Percentiles rank a stretch among this genome's conserved stretches.
phyloP scores from a whole-genome alignment of 2,329 filamentous ascomycete genomes.

The Biscogniauxia marginata region DNA sequence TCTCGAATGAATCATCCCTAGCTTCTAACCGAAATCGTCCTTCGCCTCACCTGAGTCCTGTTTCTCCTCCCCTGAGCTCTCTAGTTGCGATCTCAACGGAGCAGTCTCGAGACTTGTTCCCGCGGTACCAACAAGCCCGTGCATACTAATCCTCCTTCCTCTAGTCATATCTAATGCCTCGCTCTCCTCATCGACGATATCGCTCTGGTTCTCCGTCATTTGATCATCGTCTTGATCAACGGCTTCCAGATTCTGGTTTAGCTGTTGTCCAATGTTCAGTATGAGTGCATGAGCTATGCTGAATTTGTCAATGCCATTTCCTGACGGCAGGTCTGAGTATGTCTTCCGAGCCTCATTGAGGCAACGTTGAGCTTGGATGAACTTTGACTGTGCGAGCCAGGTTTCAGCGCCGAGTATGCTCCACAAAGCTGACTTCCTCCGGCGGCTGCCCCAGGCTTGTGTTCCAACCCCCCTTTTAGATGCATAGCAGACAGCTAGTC shows the following conservation, averaged over 20 bases:
- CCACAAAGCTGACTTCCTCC: constrained; percentile 88
- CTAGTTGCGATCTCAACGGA: constrained; percentile 36
- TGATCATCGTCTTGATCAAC: constrained; percentile 28
- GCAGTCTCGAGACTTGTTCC: constrained; percentile 49
- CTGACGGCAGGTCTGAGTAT: constrained; percentile 50
- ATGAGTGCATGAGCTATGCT: constrained; percentile 51
- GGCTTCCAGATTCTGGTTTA: constrained; percentile 47
- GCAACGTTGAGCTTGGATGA: constrained; percentile 74
- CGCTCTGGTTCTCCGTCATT: constrained; percentile 33
- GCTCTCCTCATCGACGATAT: constrained; percentile 48
- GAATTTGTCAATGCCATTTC: constrained; percentile 53
- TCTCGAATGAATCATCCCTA: background rate
- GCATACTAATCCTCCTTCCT: constrained; percentile 55
- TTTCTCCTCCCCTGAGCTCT: constrained; percentile 17
- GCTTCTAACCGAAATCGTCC: constrained; percentile 28
- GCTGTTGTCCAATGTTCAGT: constrained; percentile 47
- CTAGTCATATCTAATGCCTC: constrained; percentile 54
- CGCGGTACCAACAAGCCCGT: constrained; percentile 42
- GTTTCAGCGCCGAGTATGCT: constrained; percentile 77
- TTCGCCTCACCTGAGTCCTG: constrained; percentile 22
- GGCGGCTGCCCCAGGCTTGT: constrained; percentile 67
- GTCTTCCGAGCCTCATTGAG: constrained; percentile 65
- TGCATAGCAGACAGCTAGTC: constrained; percentile 80
- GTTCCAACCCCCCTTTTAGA: constrained; percentile 67
- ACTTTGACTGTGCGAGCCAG: constrained; percentile 77